Conservation (phyloP, 2,329 filamentous ascomycete genomes). For the Sphaerulina vaccinii region DNA sequence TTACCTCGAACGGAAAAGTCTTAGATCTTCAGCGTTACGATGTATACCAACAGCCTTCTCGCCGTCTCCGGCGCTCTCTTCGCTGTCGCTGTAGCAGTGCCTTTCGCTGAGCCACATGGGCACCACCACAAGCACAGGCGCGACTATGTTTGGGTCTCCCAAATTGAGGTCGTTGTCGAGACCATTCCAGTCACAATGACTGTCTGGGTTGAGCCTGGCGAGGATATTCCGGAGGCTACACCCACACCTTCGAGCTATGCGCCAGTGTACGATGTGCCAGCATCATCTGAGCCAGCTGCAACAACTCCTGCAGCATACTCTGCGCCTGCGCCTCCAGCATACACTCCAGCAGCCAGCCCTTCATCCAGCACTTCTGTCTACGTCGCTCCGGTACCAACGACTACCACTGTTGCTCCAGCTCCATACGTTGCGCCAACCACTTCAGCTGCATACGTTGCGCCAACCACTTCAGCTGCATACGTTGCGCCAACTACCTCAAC, state of each 20-base stretch:
- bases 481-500: conserved; percentile 20
- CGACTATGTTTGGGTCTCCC: conserved; percentile 52
- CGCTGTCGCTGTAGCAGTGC: conserved; percentile 33
- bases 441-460: conserved; percentile 29
- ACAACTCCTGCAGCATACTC: conserved; percentile 6
- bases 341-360: conserved; percentile 27
- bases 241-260: not conserved
- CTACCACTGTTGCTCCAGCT: conserved; percentile 18
- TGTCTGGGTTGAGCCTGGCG: conserved; percentile 45
- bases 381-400: conserved; percentile 25
- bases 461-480: conserved; percentile 24
- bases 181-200: conserved; percentile 52
- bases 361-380: conserved; percentile 22
- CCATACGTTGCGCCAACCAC: conserved; percentile 26
- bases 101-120: conserved; percentile 24
- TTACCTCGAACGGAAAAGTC: conserved; percentile 17
- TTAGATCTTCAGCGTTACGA: conserved; percentile 19
- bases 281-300: conserved; percentile 12
- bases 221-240: conserved; percentile 18
- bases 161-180: conserved; percentile 48
- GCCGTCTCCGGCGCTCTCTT: conserved; percentile 34
- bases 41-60: conserved; percentile 36
- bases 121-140: conserved; percentile 36
- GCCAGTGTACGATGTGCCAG: conserved; percentile 11
- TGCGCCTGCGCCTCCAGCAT: conserved; percentile 23